Conservation (phyloP, 2,329 filamentous ascomycete genomes). For the Curvularia sp. region DNA sequence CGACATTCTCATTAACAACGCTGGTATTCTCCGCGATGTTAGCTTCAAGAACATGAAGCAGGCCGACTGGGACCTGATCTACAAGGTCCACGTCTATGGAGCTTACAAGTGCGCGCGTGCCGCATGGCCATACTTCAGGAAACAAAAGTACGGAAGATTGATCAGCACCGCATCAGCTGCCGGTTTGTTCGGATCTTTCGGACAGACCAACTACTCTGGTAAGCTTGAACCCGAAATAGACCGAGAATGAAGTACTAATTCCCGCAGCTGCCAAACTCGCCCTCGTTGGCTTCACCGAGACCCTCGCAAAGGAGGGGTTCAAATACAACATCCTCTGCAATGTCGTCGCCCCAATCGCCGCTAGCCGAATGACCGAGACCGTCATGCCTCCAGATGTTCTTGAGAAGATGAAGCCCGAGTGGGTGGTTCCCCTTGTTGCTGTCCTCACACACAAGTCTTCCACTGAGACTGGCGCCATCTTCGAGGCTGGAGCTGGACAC, state of each 20-base stretch:
- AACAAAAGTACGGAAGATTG: conserved; percentile 96
- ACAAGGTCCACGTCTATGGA: conserved; percentile 89
- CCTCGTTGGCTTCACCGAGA: conserved; percentile 97
- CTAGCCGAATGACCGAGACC: conserved; percentile 93
- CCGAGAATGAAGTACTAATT: conserved; percentile 32
- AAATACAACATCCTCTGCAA: conserved; percentile 99
- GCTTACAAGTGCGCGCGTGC: conserved; percentile 95
- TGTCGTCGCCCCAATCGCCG: conserved; percentile 93
- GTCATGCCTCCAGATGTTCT: conserved; percentile 95
- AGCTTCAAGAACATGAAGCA: conserved; percentile 99
- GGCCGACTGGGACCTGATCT: conserved; percentile 93
- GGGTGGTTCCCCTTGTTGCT: conserved; percentile 92
- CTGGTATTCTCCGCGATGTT: conserved; percentile 90
- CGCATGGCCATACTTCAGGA: conserved; percentile 96
- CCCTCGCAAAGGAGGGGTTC: conserved; percentile 92
- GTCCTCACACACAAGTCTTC: conserved; percentile 86
- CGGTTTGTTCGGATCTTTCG: conserved; percentile 93
- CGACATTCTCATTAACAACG: conserved; percentile 97
- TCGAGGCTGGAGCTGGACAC: conserved; percentile 91
- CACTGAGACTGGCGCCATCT: conserved; percentile 87
- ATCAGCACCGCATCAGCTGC: conserved; percentile 98
- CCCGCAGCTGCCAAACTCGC: conserved; percentile 82
- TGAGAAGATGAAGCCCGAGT: conserved; percentile 85
- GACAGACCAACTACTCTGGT: conserved; percentile 93
- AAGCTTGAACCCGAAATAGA: conserved; percentile 28